Conservation (phyloP, 2,329 filamentous ascomycete genomes). For the Xylaria sp. region DNA sequence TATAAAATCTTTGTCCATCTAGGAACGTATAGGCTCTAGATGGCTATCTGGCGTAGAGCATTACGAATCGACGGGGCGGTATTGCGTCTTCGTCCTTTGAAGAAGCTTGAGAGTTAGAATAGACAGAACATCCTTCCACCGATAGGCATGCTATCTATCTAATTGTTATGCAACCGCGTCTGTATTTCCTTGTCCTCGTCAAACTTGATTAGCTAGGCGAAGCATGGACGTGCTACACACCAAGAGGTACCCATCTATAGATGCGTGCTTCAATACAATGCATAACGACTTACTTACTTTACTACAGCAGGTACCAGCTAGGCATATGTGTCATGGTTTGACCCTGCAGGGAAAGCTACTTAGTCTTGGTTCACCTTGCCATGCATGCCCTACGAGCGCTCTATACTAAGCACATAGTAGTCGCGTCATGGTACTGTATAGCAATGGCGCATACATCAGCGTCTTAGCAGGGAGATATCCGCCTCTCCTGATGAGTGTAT, state of each 20-base stretch:
- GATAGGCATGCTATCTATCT: no score
- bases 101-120: background rate
- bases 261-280: background rate
- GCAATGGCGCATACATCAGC: background rate
- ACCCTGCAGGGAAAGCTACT: background rate
- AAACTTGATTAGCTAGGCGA: background rate
- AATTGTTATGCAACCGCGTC: background rate
- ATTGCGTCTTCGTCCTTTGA: background rate
- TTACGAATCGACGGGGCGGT: background rate
- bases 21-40: background rate
- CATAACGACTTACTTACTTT: background rate
- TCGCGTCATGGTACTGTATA: background rate
- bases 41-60: no score
- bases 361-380: background rate
- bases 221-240: background rate
- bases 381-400: background rate
- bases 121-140: no score
- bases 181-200: background rate
- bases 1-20: background rate
- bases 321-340: background rate
- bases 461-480: background rate
- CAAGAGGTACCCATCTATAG: background rate
- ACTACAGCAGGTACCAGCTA: no score
- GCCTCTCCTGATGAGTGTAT: background rate
- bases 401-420: no score